Evolutionary conservation across 768 basidiomycete genomes (phyloP).

Genomic region (Auricularia sp.): DNA sequence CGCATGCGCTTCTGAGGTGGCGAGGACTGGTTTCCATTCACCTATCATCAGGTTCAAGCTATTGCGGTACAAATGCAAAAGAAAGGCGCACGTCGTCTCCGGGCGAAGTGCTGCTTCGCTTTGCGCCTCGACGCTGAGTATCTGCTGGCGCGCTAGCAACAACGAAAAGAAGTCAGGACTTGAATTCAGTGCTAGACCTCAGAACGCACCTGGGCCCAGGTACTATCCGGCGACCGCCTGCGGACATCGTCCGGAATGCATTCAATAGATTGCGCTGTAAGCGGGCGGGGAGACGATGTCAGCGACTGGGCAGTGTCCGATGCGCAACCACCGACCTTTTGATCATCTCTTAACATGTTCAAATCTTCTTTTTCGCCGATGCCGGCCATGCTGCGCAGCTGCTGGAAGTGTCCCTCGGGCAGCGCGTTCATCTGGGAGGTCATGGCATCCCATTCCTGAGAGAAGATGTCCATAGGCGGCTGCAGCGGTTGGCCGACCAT

Average conservation of each 20-base stretch:
- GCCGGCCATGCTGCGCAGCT: not conserved
- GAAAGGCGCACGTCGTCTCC: slow-evolving; percentile 21
- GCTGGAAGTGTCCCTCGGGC: not conserved
- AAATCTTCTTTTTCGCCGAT: not conserved
- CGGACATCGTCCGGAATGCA: too few species aligned
- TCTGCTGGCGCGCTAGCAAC: not conserved
- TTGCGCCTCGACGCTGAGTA: slow-evolving; percentile 10
- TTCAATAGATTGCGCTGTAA: too few species aligned
- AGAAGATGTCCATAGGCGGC: not conserved
- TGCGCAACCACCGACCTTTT: not conserved
- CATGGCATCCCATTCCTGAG: not conserved
- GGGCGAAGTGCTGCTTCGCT: slow-evolving; percentile 27
- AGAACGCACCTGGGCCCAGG: too few species aligned
- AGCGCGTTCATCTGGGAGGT: not conserved
- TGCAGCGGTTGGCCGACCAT: not conserved
- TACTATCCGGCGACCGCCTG: too few species aligned
- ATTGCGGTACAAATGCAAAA: not conserved
- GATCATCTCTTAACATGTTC: not conserved
- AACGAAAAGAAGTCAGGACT: too few species aligned
- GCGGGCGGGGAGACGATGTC: not conserved
- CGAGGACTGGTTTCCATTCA: slow-evolving; percentile 21
- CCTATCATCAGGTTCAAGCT: slow-evolving; percentile 3
- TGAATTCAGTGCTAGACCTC: too few species aligned
- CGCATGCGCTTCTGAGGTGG: slow-evolving; percentile 24
- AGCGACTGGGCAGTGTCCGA: not conserved